These are phyloP conservation scores for Eucalyptus guilfoylei DNA, from an alignment of 345 rosid genomes.

Conservation along the genomic window DNA sequence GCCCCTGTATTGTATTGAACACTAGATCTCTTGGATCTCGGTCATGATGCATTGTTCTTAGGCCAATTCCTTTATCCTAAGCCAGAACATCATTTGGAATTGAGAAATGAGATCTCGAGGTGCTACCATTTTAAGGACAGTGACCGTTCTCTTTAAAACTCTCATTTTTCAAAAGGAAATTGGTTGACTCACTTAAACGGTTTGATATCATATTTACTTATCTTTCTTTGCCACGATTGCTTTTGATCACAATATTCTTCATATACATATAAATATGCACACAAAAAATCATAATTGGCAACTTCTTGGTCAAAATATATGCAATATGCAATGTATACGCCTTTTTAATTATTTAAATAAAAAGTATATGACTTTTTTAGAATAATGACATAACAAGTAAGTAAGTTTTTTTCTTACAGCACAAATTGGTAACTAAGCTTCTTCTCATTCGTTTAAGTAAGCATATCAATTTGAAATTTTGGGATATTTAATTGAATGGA, in stretches of 20 bases:
- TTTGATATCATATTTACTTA: too few species aligned
- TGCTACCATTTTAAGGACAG: fast-evolving
- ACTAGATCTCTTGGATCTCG: neutral
- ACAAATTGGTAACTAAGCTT: fast-evolving
- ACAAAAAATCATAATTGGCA: neutral
- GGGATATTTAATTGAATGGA: neutral
- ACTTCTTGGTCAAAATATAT: neutral
- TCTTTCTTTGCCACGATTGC: neutral
- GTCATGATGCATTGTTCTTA: neutral
- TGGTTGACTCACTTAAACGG: neutral
- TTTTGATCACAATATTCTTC: neutral
- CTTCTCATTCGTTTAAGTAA: fast-evolving
- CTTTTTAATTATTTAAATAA: neutral
- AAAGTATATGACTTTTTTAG: neutral
- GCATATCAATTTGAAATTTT: fast-evolving
- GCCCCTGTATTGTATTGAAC: neutral
- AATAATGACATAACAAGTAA: neutral
- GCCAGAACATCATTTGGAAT: too few species aligned
- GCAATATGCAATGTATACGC: fast-evolving
- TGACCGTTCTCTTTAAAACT: too few species aligned
- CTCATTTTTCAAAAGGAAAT: neutral
- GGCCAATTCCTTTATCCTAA: too few species aligned
- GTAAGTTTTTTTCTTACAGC: neutral
- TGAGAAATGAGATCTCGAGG: fast-evolving
- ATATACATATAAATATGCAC: too few species aligned